phyloP scores from a whole-genome alignment of 768 basidiomycete species.

The Gelatoporia subvermispora region DNA sequence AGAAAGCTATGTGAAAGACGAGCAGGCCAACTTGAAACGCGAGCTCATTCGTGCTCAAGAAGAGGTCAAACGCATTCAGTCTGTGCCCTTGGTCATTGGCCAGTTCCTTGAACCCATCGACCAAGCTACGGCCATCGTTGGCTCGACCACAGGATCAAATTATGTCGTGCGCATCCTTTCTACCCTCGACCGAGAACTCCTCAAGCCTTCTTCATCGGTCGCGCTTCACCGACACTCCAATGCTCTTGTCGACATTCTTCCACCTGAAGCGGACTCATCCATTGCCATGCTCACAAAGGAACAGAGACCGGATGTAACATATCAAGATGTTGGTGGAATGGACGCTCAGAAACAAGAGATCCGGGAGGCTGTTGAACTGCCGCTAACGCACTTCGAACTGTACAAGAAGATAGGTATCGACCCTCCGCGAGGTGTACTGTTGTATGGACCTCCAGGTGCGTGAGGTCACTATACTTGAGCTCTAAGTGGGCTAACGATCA shows the following conservation, averaged over 20 bases:
- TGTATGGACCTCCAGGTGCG: constrained; percentile 94
- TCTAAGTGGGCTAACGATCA: not conserved
- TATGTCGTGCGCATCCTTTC: constrained; percentile 97
- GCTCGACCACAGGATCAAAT: constrained; percentile 95
- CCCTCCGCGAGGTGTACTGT: constrained; percentile 92
- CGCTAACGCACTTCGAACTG: constrained; percentile 92
- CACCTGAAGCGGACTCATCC: constrained; percentile 96
- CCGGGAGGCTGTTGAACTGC: constrained; percentile 95
- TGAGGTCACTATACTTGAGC: too few species aligned
- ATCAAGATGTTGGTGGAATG: constrained; percentile 95
- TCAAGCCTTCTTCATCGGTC: constrained; percentile 96
- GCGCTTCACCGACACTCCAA: constrained; percentile 99
- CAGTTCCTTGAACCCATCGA: constrained; percentile 99
- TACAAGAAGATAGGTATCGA: constrained; percentile 99
- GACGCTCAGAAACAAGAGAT: constrained; percentile 99
- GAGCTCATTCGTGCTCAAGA: constrained; percentile 98
- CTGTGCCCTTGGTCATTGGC: constrained; percentile 97
- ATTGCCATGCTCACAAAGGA: constrained; percentile 93
- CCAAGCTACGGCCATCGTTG: constrained; percentile 94
- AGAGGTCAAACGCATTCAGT: constrained; percentile 98
- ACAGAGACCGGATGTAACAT: constrained; percentile 92
- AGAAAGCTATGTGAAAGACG: constrained; percentile 98
- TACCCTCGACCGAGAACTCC: constrained; percentile 92
- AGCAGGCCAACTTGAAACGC: constrained; percentile 95
- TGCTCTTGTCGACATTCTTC: constrained; percentile 95